phyloP scores from a whole-genome alignment of 345 rosid species.

The Zanthoxylum bungeanum region DNA sequence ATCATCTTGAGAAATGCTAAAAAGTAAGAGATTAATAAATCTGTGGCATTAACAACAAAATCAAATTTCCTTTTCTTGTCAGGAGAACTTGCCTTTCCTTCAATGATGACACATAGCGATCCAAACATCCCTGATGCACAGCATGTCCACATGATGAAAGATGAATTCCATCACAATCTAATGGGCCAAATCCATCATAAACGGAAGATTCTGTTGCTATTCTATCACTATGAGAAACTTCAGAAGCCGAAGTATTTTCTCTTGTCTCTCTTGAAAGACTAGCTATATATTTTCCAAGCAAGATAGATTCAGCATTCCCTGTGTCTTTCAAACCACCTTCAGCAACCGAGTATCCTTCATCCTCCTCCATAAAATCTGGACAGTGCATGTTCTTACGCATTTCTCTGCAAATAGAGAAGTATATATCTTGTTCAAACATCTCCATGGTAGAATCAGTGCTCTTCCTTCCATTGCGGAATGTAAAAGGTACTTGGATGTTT shows the following conservation, averaged over 20 bases:
- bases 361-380: conserved; percentile 25
- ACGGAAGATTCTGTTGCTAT: conserved; percentile 25
- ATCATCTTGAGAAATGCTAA: neutral
- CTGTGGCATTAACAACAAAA: neutral
- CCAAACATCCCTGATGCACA: conserved; percentile 89
- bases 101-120: conserved; percentile 77
- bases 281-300: conserved; percentile 47
- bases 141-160: conserved; percentile 97
- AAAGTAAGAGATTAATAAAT: neutral
- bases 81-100: conserved; percentile 63
- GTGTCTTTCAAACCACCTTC: conserved; percentile 29
- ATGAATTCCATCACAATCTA: conserved; percentile 81
- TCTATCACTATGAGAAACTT: conserved; percentile 28
- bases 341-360: conserved; percentile 24
- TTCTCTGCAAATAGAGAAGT: conserved; percentile 36
- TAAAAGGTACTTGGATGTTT: conserved; percentile 35
- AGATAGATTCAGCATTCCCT: conserved; percentile 40
- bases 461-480: conserved; percentile 41
- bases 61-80: neutral
- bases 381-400: conserved; percentile 24
- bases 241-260: conserved; percentile 42
- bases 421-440: conserved; percentile 64
- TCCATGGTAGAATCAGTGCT: conserved; percentile 36
- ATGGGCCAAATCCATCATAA: conserved; percentile 70
- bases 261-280: conserved; percentile 45